Percentiles rank a stretch among this genome's conserved stretches.
Evolutionary conservation across 352 stramenopile species (phyloP).

Genomic region (Globisporangium cylindrosporum): DNA sequence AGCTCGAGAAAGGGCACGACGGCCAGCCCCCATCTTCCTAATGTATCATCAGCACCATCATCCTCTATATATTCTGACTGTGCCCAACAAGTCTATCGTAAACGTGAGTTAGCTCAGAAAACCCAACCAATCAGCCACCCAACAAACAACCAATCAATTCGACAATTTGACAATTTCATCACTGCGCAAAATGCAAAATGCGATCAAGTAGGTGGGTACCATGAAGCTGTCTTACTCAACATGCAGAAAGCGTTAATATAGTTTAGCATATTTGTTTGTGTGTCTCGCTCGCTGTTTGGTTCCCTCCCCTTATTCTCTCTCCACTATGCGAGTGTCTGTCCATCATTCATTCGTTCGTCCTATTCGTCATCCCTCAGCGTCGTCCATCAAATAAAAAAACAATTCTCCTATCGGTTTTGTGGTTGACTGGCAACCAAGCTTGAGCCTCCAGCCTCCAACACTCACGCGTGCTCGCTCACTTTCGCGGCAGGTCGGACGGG

Average conservation of each 20-base stretch:
- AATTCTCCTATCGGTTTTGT: not conserved
- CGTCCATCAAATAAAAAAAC: conserved; percentile 1
- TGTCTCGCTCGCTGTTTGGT: too few species aligned
- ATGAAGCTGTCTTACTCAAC: not conserved
- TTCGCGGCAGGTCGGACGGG: not conserved
- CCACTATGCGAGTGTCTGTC: not conserved
- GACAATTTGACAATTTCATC: not conserved
- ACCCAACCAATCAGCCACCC: not conserved
- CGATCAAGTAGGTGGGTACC: too few species aligned
- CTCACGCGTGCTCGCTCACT: not conserved
- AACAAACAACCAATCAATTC: not conserved
- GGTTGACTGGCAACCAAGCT: too few species aligned
- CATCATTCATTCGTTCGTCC: too few species aligned
- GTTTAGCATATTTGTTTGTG: conserved; percentile 1
- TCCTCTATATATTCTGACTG: not conserved
- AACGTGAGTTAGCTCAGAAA: not conserved
- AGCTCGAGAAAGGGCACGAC: not conserved
- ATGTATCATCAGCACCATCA: not conserved
- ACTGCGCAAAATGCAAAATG: too few species aligned
- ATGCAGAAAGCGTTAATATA: conserved; percentile 6
- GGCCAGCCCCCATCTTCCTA: not conserved
- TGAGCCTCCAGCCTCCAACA: too few species aligned
- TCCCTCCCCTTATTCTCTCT: not conserved
- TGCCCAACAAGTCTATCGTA: not conserved
- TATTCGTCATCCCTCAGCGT: not conserved